Evolutionary conservation across 306 rosid genomes (phyloP), one percentile per base, ranked within the genome.

Genomic region (Rosa lucieae): DNA sequence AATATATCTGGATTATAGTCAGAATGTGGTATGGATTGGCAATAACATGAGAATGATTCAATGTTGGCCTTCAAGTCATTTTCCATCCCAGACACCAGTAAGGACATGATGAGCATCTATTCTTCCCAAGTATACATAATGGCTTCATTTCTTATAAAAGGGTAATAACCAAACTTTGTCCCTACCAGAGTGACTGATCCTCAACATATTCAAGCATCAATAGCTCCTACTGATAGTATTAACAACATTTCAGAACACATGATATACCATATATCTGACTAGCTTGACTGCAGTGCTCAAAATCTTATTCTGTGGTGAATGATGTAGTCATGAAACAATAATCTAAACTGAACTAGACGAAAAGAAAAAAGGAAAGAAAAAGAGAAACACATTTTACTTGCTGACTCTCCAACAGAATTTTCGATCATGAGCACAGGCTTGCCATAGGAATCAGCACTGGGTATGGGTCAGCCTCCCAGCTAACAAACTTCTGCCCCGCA

Each of bases 381-480:
- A 70, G 67, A 17, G 18, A 44, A 61, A 73, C 35, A 21, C 43
- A 80, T 43, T 51, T 90, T 86, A 86, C 84, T 74, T 49, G 84
- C 86, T 67, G 84, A 83, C 79, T 84, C 80, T 80, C 85, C 84
- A 32, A 81, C 75, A 73, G 84, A 81, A 77, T 72, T 88, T 80
- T 71, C 81, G 48, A 92, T 76, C 88, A 89, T 81, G 79, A 79
- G 84, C 69, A 85, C 85, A 56, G 84, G 81, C 82, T 89, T 88
- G 83, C 92, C 86, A 77, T 85, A 90, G 47, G 92, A 84, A 83
- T 89, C 89, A 79, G 85, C 91, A 75, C 82, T 82, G 73, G 90
- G 84, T 72, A 88, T 35, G 95, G 86, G 63, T 92, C 92, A 44
- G 76, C 86, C 71, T 88, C 95, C 97, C 97, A 94, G 78, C 77